phyloP scores from a whole-genome alignment of 495 filamentous ascomycete species.

The Daldinia caldariorum region DNA sequence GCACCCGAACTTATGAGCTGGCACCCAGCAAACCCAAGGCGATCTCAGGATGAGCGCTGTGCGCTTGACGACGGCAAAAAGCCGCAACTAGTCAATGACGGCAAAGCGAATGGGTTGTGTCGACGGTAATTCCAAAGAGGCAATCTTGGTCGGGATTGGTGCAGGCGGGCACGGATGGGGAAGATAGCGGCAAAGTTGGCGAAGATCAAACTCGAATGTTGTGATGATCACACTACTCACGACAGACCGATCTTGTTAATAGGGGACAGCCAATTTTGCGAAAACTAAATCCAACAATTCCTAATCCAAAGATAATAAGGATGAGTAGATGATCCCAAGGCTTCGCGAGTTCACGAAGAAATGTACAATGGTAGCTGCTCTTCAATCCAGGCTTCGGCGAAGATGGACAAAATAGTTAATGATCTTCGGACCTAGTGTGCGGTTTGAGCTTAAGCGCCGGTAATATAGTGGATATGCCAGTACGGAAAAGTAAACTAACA shows the following conservation, averaged over 20 bases:
- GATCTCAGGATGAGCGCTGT: conserved; percentile 28
- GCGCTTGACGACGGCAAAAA: conserved; percentile 28
- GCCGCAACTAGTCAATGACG: not conserved
- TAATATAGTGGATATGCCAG: conserved; percentile 9
- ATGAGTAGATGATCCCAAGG: not conserved
- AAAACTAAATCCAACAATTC: not conserved
- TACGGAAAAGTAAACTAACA: not conserved
- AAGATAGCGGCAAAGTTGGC: not conserved
- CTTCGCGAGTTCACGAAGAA: conserved; percentile 2
- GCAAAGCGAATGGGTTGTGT: not conserved
- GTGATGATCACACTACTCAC: not conserved
- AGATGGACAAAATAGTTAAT: conserved; percentile 6
- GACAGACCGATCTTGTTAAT: not conserved
- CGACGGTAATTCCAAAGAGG: conserved; percentile 8
- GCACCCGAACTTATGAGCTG: conserved; percentile 21
- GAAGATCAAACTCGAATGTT: not conserved
- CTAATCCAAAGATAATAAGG: not conserved
- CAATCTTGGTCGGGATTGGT: conserved; percentile 16
- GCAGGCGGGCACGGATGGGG: not conserved
- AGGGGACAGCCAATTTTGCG: not conserved
- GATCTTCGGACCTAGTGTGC: conserved; percentile 11
- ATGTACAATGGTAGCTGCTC: not conserved
- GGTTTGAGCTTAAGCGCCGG: conserved; percentile 9
- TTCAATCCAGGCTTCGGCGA: conserved; percentile 14
- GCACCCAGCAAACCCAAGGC: conserved; percentile 28